These are phyloP conservation scores for Escovopsis sp. DNA, from an alignment of 2,329 filamentous ascomycete genomes.

Conservation along the genomic window DNA sequence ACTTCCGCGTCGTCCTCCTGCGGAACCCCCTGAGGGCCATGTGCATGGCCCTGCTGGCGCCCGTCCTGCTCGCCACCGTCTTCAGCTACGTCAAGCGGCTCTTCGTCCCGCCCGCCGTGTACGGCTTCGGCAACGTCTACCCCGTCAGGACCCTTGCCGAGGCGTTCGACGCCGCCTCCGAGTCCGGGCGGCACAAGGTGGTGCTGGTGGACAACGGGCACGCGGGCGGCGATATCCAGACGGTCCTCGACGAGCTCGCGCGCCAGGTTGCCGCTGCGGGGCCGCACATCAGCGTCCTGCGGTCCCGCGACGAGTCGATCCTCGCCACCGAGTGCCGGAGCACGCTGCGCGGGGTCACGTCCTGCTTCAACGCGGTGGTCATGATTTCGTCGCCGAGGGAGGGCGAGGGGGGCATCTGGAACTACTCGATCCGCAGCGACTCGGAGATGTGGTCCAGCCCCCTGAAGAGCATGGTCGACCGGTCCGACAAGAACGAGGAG, in stretches of 20 bases:
- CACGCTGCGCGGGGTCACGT: slow-evolving; percentile 50
- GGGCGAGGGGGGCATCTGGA: slow-evolving; percentile 56
- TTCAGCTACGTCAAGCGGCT: slow-evolving; percentile 66
- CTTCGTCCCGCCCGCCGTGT: slow-evolving; percentile 63
- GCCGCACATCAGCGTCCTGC: slow-evolving; percentile 40
- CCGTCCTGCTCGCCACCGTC: slow-evolving; percentile 42
- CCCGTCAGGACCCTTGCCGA: slow-evolving; percentile 50
- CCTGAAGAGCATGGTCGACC: slow-evolving; percentile 46
- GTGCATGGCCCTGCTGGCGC: slow-evolving; percentile 44
- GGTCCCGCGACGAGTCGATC: slow-evolving; percentile 39
- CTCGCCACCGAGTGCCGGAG: slow-evolving; percentile 49
- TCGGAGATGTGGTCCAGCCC: slow-evolving; percentile 45
- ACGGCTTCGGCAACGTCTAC: slow-evolving; percentile 50
- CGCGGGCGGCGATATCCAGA: slow-evolving; percentile 54
- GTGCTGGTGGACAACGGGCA: slow-evolving; percentile 67
- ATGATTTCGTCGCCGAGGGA: slow-evolving; percentile 65
- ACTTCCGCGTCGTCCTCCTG: slow-evolving; percentile 41
- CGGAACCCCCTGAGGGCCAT: slow-evolving; percentile 38
- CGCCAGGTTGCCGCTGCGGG: slow-evolving; percentile 37
- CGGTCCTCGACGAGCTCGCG: slow-evolving; percentile 50
- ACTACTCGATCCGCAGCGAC: slow-evolving; percentile 73
- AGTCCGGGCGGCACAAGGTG: slow-evolving; percentile 48
- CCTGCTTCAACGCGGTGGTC: slow-evolving; percentile 58
- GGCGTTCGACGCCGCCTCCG: slow-evolving; percentile 42
- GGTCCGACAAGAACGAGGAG: slow-evolving; percentile 57